A percentile compares a stretch with the other conserved stretches of the same genome.
Evolutionary conservation across 495 filamentous ascomycete species (phyloP).

Genomic region (Trichodelitschia bisporula): DNA sequence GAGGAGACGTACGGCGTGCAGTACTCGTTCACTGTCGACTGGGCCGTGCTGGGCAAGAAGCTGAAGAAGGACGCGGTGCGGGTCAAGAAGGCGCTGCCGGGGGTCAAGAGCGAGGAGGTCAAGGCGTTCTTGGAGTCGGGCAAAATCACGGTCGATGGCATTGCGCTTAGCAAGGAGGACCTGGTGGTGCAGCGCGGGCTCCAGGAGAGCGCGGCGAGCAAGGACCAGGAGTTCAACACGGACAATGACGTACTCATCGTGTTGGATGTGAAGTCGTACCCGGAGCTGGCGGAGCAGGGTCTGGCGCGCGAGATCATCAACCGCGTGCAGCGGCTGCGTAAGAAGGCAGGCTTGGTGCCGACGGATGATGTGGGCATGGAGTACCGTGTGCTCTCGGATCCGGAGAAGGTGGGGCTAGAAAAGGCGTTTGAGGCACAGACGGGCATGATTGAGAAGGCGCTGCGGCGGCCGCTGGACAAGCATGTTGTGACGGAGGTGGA

Average conservation of each 20-base stretch:
- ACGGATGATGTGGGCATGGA: conserved; percentile 78
- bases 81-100: conserved; percentile 75
- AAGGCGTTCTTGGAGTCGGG: conserved; percentile 42
- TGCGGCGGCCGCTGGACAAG: conserved; percentile 59
- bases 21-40: conserved; percentile 72
- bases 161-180: conserved; percentile 56
- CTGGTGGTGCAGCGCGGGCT: conserved; percentile 62
- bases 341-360: conserved; percentile 54
- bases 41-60: conserved; percentile 88
- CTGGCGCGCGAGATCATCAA: conserved; percentile 65
- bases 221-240: conserved; percentile 59
- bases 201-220: conserved; percentile 36
- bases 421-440: conserved; percentile 47
- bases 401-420: conserved; percentile 48
- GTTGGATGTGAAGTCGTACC: conserved; percentile 47
- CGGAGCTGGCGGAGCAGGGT: conserved; percentile 51
- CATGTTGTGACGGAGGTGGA: conserved; percentile 37
- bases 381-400: conserved; percentile 50
- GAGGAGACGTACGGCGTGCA: conserved; percentile 80
- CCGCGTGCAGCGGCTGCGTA: conserved; percentile 54
- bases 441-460: conserved; percentile 46
- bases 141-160: conserved; percentile 60
- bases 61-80: conserved; percentile 76
- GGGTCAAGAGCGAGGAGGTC: conserved; percentile 53
- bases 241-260: conserved; percentile 66